These are phyloP conservation scores for Casuarina equisetifolia DNA, from an alignment of 306 rosid genomes.

Conservation along the genomic window DNA sequence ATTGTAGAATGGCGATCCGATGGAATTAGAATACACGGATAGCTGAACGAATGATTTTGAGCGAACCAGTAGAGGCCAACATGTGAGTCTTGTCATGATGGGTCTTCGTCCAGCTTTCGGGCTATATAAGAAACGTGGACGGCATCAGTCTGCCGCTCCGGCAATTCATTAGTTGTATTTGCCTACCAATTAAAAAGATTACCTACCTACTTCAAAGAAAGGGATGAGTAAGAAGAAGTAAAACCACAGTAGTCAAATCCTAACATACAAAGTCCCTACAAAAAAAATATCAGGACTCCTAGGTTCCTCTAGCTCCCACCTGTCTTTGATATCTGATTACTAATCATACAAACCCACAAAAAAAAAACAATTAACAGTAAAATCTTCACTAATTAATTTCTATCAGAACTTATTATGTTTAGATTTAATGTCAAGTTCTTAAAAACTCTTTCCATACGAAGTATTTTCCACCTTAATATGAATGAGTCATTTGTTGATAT, in stretches of 20 bases:
- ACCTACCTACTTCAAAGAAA: conserved; percentile 25
- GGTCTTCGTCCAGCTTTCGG: conserved; percentile 69
- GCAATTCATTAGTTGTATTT: conserved; percentile 82
- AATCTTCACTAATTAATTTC: background rate
- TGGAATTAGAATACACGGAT: conserved; percentile 37
- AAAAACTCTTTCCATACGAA: background rate
- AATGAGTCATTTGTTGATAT: background rate
- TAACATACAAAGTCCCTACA: too few relatives aligned
- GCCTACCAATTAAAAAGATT: conserved; percentile 50
- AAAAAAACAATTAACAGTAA: too few relatives aligned
- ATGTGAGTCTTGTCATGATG: conserved; percentile 40
- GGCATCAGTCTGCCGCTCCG: conserved; percentile 92
- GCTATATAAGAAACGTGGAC: conserved; percentile 85
- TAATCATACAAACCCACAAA: background rate
- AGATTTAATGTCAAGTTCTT: background rate
- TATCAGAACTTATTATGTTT: background rate
- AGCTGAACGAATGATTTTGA: conserved; percentile 55
- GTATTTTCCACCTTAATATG: background rate
- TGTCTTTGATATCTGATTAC: background rate
- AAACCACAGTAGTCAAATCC: too few relatives aligned
- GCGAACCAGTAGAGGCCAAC: conserved; percentile 21
- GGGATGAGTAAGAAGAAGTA: too few relatives aligned
- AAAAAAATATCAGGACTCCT: too few relatives aligned
- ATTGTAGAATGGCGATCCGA: conserved; percentile 23
- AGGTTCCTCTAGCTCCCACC: background rate